Conservation (phyloP, 495 filamentous ascomycete species). For the Penicillium fimorum region DNA sequence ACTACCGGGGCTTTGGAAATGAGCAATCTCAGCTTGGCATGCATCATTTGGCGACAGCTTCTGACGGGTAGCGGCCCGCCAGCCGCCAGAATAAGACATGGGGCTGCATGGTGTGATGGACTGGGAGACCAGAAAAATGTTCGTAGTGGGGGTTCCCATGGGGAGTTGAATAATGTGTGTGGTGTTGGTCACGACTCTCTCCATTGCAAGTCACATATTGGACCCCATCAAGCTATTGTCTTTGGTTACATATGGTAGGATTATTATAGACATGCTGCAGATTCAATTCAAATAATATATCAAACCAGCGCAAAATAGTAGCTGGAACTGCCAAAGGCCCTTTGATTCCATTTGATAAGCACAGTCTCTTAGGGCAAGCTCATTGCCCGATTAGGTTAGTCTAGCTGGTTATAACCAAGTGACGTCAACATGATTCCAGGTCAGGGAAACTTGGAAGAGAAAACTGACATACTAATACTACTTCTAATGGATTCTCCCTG, state of each 20-base stretch:
- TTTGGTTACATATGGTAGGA: not conserved
- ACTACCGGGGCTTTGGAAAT: conserved; percentile 60
- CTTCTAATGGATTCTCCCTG: not conserved
- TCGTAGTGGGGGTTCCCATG: conserved; percentile 38
- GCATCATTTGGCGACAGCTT: conserved; percentile 45
- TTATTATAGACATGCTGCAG: not conserved
- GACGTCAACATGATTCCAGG: conserved; percentile 40
- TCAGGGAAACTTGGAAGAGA: conserved; percentile 19
- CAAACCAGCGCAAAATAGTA: not conserved
- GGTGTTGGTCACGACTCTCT: conserved; percentile 74
- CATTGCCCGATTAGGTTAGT: conserved; percentile 22
- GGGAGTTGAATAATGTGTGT: conserved; percentile 70
- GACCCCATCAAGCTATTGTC: conserved; percentile 40
- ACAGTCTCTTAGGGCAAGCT: conserved; percentile 17
- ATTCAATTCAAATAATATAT: not conserved
- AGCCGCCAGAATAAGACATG: conserved; percentile 55
- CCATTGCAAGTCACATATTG: conserved; percentile 67
- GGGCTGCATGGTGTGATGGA: conserved; percentile 82
- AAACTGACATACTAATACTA: not conserved
- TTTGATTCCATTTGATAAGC: not conserved
- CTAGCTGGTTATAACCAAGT: conserved; percentile 11
- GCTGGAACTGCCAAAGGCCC: not conserved
- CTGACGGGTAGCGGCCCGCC: conserved; percentile 59
- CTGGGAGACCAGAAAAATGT: conserved; percentile 58
- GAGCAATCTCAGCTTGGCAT: conserved; percentile 48